These are phyloP conservation scores for Dactylorhiza incarnata DNA, from an alignment of 106 monocot species.

Conservation along the genomic window DNA sequence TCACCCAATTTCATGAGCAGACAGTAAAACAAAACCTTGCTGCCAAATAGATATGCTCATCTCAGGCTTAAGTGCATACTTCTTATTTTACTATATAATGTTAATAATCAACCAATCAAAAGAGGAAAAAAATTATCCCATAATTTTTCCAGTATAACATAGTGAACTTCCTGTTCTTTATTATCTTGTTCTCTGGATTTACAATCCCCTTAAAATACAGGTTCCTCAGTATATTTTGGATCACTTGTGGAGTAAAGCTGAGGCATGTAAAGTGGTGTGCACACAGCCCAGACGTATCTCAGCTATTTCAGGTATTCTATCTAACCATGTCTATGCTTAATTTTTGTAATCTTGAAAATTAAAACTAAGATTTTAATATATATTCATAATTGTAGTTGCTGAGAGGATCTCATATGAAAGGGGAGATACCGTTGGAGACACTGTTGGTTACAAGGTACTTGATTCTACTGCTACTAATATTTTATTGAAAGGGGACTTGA, in stretches of 20 bases:
- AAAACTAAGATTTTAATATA: neutral
- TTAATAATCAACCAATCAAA: neutral
- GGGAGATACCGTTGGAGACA: slow-evolving; percentile 87
- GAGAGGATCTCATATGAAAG: slow-evolving; percentile 94
- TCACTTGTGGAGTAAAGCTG: slow-evolving; percentile 77
- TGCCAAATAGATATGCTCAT: neutral
- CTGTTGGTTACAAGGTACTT: slow-evolving; percentile 92
- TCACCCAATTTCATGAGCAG: neutral
- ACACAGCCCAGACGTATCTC: slow-evolving; percentile 95
- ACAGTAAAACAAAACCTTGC: neutral
- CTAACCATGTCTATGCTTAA: neutral
- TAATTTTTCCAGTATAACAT: neutral
- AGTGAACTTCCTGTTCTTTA: neutral
- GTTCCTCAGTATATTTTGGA: slow-evolving; percentile 97
- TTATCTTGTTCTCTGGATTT: slow-evolving; percentile 3
- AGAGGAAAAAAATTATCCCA: neutral
- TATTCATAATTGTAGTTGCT: slow-evolving; percentile 60
- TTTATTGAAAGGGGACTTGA: neutral
- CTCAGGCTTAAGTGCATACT: neutral
- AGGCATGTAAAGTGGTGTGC: slow-evolving; percentile 84
- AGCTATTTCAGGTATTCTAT: slow-evolving; percentile 77
- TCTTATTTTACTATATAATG: neutral
- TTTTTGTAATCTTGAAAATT: neutral
- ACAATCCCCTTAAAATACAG: slow-evolving; percentile 23
- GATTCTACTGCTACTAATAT: neutral